These are phyloP conservation scores for Penicillium lividum DNA, from an alignment of 495 filamentous ascomycete species.

Conservation along the genomic window DNA sequence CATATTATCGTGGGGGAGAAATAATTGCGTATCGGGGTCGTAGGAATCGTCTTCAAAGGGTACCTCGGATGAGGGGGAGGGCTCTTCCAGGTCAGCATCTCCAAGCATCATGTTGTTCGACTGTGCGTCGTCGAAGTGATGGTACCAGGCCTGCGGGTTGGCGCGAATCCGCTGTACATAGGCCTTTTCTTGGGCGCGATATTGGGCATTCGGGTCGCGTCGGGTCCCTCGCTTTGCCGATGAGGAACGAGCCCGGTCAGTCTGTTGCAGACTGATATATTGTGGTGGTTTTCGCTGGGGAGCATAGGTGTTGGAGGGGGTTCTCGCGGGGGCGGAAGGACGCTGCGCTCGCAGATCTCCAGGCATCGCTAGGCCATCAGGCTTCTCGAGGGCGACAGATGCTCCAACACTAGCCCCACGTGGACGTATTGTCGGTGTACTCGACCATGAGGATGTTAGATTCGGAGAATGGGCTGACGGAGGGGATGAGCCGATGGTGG, in stretches of 20 bases:
- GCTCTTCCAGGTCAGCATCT: slow-evolving; percentile 87
- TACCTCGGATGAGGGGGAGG: slow-evolving; percentile 80
- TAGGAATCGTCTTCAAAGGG: slow-evolving; percentile 81
- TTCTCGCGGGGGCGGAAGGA: slow-evolving; percentile 61
- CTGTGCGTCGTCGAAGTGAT: slow-evolving; percentile 73
- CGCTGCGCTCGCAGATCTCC: slow-evolving; percentile 50
- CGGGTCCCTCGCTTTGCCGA: slow-evolving; percentile 51
- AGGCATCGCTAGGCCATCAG: slow-evolving; percentile 32
- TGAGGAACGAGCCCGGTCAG: slow-evolving; percentile 53
- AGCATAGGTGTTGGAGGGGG: slow-evolving; percentile 73
- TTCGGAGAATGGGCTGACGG: slow-evolving; percentile 37
- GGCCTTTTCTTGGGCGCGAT: slow-evolving; percentile 77
- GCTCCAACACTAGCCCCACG: slow-evolving; percentile 45
- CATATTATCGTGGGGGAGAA: slow-evolving; percentile 81
- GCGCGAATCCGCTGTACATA: slow-evolving; percentile 78
- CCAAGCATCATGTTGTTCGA: slow-evolving; percentile 62
- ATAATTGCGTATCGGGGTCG: slow-evolving; percentile 90
- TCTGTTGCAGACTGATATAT: slow-evolving; percentile 49
- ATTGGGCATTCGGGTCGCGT: slow-evolving; percentile 76
- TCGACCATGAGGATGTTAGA: slow-evolving; percentile 42
- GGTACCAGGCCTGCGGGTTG: slow-evolving; percentile 63
- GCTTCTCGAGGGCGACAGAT: slow-evolving; percentile 32
- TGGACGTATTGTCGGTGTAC: slow-evolving; percentile 35
- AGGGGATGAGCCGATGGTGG: slow-evolving; percentile 47
- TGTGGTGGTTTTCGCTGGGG: slow-evolving; percentile 72